phyloP scores from a whole-genome alignment of 306 rosid species.

The Comarum palustre region DNA sequence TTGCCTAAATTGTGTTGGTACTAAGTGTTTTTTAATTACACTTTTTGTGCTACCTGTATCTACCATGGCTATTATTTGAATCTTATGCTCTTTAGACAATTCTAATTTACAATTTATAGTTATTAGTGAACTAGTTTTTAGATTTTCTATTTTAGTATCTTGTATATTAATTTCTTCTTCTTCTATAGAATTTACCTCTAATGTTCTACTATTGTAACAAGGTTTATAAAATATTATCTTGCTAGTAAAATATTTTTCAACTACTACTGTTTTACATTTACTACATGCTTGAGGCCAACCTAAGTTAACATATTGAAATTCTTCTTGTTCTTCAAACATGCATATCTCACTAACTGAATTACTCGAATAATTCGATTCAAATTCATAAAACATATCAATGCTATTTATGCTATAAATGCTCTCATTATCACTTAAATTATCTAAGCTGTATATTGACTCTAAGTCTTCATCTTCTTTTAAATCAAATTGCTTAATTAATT shows the following conservation, averaged over 20 bases:
- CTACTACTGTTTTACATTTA: neutral
- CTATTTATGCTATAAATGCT: too few relatives aligned
- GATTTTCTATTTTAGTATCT: neutral
- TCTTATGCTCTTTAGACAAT: neutral
- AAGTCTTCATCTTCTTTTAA: too few relatives aligned
- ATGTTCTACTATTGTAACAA: neutral
- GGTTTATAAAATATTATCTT: neutral
- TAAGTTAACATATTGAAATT: neutral
- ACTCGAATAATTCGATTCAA: too few relatives aligned
- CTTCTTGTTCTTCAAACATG: neutral
- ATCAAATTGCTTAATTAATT: too few relatives aligned
- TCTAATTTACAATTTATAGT: neutral
- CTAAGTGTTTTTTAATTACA: neutral
- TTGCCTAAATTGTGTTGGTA: neutral
- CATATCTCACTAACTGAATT: too few relatives aligned
- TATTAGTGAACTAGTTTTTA: neutral
- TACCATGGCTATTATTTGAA: neutral
- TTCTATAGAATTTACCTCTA: neutral
- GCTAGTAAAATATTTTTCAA: neutral
- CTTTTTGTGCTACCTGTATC: neutral
- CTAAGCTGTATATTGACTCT: too few relatives aligned
- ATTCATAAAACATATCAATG: too few relatives aligned
- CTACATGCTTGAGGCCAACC: neutral
- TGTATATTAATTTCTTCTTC: neutral
- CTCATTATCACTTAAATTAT: too few relatives aligned